Base-by-base conservation (phyloP, 192 early-diverging fungal genomes). In the Backusella parvicylindrica region DNA sequence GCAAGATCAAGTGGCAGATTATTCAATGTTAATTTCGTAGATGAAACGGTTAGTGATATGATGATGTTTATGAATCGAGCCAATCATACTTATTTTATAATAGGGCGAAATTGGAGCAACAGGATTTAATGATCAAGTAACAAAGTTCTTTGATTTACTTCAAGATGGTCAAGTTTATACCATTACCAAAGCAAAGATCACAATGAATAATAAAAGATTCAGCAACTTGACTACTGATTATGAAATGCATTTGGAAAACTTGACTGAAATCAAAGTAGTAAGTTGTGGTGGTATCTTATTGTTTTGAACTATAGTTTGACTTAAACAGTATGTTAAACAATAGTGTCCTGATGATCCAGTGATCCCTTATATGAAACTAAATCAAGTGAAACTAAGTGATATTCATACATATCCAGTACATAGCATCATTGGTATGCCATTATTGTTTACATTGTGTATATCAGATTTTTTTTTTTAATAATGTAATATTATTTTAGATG, bases 31-130 rank as follows among this genome's bases (percentile, higher is more conserved):
- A 94, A 89, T 28, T 86, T 99, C 30, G 83, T 92, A n/a, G 98
- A 99, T 80, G 90, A 95, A 68, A 88, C 88, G 50, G 95, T 94
- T 84, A 81, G 89, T 85, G 56, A 47, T 1, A n/a, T 1, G 2
- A 4, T 18, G 38, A 9, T 65, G 32, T 1, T 47, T n/a, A 13
- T 32, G 9, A 15, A 23, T 15, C 9, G 6, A 3, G 8, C 0
- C 6, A 38, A 21, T 23, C 6, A 23, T 21, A 50, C 6, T 1
- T 23, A 50, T 50, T 21, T 21, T 21, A 50, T 4, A 23, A 40
- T 75, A 94, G 93, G 91, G 95, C 53, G 97, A 98, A 79, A 98
- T 99, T 77, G 91, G 93, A 40, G 97, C 93, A 8, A 98, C 98
- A 0, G 91, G 81, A n/a, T 99, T 99, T 81, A 96, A 92, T 40